Evolutionary conservation across 805 yeast species (phyloP).

Genomic region (Pichia deserticola): DNA sequence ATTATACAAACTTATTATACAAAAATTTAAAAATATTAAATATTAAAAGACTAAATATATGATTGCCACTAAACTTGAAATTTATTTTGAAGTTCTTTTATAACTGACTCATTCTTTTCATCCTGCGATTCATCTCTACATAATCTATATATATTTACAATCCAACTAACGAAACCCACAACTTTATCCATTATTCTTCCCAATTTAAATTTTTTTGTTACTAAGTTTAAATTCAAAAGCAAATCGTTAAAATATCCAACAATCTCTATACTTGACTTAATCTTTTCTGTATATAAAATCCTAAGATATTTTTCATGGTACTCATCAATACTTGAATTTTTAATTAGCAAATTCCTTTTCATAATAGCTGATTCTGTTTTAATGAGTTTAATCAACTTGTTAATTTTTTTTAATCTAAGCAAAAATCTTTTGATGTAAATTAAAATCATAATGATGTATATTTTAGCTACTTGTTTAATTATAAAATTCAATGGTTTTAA

Average conservation of each 20-base stretch:
- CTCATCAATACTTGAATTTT: constrained; percentile 1
- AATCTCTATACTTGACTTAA: constrained; percentile 22
- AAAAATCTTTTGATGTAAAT: constrained; percentile 23
- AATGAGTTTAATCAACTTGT: constrained; percentile 15
- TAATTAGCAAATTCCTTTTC: constrained; percentile 3
- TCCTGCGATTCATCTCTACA: constrained; percentile 23
- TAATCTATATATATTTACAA: constrained; percentile 22
- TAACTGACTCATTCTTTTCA: constrained; percentile 5
- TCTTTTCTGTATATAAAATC: constrained; percentile 19
- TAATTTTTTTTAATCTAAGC: constrained; percentile 17
- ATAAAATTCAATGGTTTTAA: constrained; percentile 13
- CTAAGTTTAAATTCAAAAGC: constrained; percentile 21
- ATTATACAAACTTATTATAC: no score
- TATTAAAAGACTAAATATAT: not conserved
- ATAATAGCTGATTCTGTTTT: constrained; percentile 20
- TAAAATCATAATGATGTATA: constrained; percentile 24
- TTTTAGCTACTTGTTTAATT: constrained; percentile 19
- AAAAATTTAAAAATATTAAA: no score
- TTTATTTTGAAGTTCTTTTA: not conserved
- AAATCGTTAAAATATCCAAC: constrained; percentile 27
- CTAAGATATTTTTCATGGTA: constrained; percentile 14
- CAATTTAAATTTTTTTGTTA: constrained; percentile 16
- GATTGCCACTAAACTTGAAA: not conserved
- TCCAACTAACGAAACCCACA: constrained; percentile 25
- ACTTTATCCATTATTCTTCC: constrained; percentile 17